Evolutionary conservation across 2,329 filamentous ascomycete species (phyloP), one percentile per base, ranked within the genome.

Genomic region (Fusarium sp.): DNA sequence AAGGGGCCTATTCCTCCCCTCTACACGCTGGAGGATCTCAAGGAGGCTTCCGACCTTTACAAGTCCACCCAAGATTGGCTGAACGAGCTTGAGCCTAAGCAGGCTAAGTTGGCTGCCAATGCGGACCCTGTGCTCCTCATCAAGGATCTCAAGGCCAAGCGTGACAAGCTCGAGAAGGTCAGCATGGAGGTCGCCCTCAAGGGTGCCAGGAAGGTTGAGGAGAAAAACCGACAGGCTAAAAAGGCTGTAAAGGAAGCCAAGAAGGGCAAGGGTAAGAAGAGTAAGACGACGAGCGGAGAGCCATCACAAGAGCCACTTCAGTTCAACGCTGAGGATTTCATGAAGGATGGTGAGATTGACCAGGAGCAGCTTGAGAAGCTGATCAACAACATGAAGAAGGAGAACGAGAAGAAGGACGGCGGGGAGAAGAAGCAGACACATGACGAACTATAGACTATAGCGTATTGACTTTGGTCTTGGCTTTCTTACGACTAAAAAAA

Each of bases 41-140:
- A 86, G 43, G 82, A 85, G 49, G 83, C 96, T 25, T 86, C 90
- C 54, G 84, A 87, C 13, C 82, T 89, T 20, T 88, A 90, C 75
- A 86, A 88, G 28, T 85, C 87, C 16, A 88, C 90, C 20, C 82
- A 86, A 18, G 83, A 86, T 21, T 99, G 95, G 95, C 85, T 99
- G 21, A 87, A 89, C 32, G 87, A 91, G 69, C 91, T 92, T 77
- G 81, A 92, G 49, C 83, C 85, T 4, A 86, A 87, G 72, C 95
- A 98, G 80, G 87, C 89, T 30, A 90, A 88, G 72, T 87, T 97
- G 5, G 82, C 86, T 18, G 81, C 84, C 3, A 89, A 89, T 4
- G 92, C 93, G 12, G 90, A 98, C 71, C 92, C 93, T 0, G 90
- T 90, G 9, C 84, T 97, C 11, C 86, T 91, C 1, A 83, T 89